Evolutionary conservation across 371 early-diverging fungal genomes (phyloP).

Genomic region (Blastocladiella emersonii): DNA sequence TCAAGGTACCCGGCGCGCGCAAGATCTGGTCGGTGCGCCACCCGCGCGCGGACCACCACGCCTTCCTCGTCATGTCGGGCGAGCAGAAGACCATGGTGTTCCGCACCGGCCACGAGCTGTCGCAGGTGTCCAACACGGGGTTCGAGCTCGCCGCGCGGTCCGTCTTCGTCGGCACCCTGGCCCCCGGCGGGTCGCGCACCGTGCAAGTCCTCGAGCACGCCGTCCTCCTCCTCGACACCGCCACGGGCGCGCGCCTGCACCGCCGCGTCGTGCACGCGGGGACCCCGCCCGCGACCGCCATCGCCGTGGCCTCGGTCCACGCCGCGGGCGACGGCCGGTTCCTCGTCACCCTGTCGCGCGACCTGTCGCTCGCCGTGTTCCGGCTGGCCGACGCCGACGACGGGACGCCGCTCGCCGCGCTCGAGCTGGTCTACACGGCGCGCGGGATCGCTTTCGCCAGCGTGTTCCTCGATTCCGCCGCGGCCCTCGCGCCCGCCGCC

Average conservation of each 20-base stretch:
- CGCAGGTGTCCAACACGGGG: constrained; percentile 55
- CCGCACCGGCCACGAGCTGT: constrained; percentile 66
- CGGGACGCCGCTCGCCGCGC: too few relatives aligned
- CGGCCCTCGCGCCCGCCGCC: constrained; percentile 10
- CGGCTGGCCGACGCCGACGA: constrained; percentile 13
- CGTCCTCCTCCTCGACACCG: constrained; percentile 46
- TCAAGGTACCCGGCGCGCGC: constrained; percentile 46
- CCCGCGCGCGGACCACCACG: constrained; percentile 10
- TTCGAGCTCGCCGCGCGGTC: constrained; percentile 69
- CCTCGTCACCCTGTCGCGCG: constrained; percentile 16
- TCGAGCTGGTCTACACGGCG: constrained; percentile 6
- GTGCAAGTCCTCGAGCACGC: constrained; percentile 69
- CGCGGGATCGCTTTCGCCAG: constrained; percentile 4
- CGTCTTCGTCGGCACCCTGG: constrained; percentile 47
- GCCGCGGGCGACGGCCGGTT: constrained; percentile 9
- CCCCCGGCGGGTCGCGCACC: constrained; percentile 40
- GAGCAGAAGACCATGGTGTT: constrained; percentile 28
- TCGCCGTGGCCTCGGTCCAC: constrained; percentile 3
- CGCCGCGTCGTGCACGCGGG: neutral
- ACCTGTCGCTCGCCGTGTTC: constrained; percentile 9
- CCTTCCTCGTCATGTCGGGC: constrained; percentile 12
- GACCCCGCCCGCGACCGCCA: neutral
- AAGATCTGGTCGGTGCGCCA: constrained; percentile 18
- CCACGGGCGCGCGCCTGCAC: neutral
- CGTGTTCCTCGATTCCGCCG: constrained; percentile 5